Percentiles rank a stretch among this genome's conserved stretches.
Evolutionary conservation across 805 yeast species (phyloP).

Genomic region (Pichia gijzeniarum): DNA sequence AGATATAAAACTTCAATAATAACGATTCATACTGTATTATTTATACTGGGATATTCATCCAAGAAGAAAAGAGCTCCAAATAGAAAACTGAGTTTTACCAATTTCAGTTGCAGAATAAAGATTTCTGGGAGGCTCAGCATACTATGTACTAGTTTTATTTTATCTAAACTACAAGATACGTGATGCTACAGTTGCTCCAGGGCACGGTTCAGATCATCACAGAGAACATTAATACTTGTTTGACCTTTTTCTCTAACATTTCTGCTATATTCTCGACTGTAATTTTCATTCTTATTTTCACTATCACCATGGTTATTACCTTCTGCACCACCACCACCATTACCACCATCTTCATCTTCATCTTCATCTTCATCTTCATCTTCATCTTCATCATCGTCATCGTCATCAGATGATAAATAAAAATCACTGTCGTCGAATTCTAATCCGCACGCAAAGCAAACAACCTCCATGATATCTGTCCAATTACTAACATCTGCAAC

Average conservation of each 20-base stretch:
- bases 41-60: too few species aligned
- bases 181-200: not conserved
- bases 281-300: not conserved
- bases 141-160: too few species aligned
- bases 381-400: constrained; percentile 12
- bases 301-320: too few species aligned
- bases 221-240: not conserved
- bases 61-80: too few species aligned
- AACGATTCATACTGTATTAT: too few species aligned
- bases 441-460: constrained; percentile 26
- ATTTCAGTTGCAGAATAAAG: too few species aligned
- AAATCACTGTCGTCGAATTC: constrained; percentile 33
- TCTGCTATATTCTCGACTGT: not conserved
- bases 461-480: constrained; percentile 33
- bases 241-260: too few species aligned
- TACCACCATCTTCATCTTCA: not conserved
- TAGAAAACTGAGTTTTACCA: too few species aligned
- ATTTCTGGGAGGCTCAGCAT: too few species aligned
- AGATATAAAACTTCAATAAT: too few species aligned
- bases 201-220: not conserved
- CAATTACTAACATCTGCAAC: constrained; percentile 25
- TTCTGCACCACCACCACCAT: not conserved
- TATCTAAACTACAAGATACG: too few species aligned
- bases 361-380: constrained; percentile 1
- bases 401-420: constrained; percentile 15